Base-by-base conservation (phyloP, 2,329 filamentous ascomycete genomes). In the Leptosphaerulina australis region DNA sequence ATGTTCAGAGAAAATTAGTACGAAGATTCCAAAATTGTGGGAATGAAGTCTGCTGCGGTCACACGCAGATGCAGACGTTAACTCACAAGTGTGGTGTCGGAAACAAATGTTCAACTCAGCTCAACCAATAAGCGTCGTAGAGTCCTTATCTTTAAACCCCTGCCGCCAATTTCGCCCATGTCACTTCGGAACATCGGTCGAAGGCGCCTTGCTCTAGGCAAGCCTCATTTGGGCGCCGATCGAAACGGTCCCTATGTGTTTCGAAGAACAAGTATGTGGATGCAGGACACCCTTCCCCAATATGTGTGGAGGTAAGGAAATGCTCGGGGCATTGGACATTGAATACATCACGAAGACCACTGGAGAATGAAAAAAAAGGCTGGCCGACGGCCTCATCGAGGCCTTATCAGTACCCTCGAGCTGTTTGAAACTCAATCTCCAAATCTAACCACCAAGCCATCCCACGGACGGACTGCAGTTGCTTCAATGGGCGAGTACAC, bases 381-480 rank as follows among this genome's bases (percentile, higher is more conserved):
- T 46, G 21, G 41, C 48, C 48, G 48, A 33, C 48, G 36, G 41
- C 41, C 35, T 46, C 36, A 37, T 30, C 14, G 17, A 8, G 18
- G 22, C n/a, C 48, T 51, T 51, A 51, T 51, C 48, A 43, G 41
- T 33, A 46, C 36, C 15, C 22, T 44, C 28, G 34, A 39, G 9
- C 24, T n/a, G 18, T 39, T 36, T 37, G 14, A 46, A 26, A 28
- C n/a, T 33, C 30, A 43, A 33, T 24, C 10, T 35, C 10, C 20
- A 15, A 33, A 28, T 51, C 21, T 36, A 35, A 37, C 37, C 33
- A 28, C 36, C 25, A 51, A 37, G 48, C 37, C 48, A 41, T 31
- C 41, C 48, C 37, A 28, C 43, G 48, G 25, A 37, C 26, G 37
- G 41, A 46, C 31, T 21, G 25, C 36, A 33, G 43, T n/a, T n/a